Percentiles rank a stretch among this genome's conserved stretches.
phyloP scores from a whole-genome alignment of 2,329 filamentous ascomycete genomes.

The Aspergillus vadensis region DNA sequence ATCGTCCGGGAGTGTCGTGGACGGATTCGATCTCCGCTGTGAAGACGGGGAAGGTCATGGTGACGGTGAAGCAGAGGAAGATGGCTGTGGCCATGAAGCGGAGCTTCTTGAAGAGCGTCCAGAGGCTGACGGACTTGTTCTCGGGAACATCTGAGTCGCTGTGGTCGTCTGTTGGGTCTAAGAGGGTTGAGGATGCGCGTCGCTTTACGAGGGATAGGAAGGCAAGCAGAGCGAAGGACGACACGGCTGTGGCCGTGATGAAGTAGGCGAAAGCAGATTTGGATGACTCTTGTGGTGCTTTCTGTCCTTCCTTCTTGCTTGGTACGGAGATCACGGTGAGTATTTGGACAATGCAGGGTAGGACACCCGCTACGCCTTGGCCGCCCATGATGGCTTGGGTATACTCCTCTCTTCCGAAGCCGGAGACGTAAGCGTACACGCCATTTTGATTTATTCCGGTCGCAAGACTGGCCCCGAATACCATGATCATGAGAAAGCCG shows the following conservation, averaged over 20 bases:
- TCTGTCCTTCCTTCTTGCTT: conserved; percentile 38
- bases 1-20: conserved; percentile 37
- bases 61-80: conserved; percentile 76
- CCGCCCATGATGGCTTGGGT: conserved; percentile 96
- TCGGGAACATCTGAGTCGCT: conserved; percentile 30
- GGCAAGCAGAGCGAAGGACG: conserved; percentile 66
- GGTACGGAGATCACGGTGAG: conserved; percentile 72
- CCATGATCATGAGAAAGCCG: conserved; percentile 77
- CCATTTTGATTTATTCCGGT: conserved; percentile 91
- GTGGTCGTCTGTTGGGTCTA: conserved; percentile 18
- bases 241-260: conserved; percentile 79
- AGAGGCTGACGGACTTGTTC: conserved; percentile 58
- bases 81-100: conserved; percentile 76
- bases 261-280: conserved; percentile 89
- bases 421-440: conserved; percentile 84
- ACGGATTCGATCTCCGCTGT: conserved; percentile 67
- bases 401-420: conserved; percentile 83
- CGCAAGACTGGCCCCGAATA: conserved; percentile 75
- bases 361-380: conserved; percentile 86
- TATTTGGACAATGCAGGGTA: conserved; percentile 86
- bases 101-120: conserved; percentile 72
- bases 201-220: conserved; percentile 73
- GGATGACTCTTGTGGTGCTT: conserved; percentile 52
- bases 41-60: conserved; percentile 96
- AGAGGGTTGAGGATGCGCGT: conserved; percentile 15